Conservation (phyloP, 83 land plant species). For the Thuja plicata region DNA sequence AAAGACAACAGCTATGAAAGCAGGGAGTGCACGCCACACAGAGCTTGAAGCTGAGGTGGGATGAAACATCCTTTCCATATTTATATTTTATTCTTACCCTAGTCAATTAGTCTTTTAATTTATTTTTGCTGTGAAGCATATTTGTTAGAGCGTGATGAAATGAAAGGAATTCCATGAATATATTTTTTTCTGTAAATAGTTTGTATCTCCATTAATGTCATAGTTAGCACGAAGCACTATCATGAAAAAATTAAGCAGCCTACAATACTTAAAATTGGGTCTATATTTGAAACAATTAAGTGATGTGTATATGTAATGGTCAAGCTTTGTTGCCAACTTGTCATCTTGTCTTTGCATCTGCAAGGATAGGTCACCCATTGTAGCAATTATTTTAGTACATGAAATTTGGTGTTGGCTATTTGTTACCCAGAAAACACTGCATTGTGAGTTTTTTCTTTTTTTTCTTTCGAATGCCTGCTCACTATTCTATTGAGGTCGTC, state of each 20-base stretch:
- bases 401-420: too few species aligned
- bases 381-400: not conserved
- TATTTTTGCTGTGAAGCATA: not conserved
- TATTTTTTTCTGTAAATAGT: not conserved
- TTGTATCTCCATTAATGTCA: not conserved
- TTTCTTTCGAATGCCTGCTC: too few species aligned
- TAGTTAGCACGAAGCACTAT: not conserved
- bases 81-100: not conserved
- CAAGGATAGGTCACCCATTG: not conserved
- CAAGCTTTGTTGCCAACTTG: not conserved
- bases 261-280: not conserved
- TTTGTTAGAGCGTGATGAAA: not conserved
- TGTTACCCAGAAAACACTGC: too few species aligned
- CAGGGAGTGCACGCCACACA: constrained; percentile 73
- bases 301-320: not conserved
- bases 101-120: not conserved
- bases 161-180: not conserved
- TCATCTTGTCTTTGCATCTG: not conserved
- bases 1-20: constrained; percentile 77
- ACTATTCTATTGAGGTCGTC: too few species aligned
- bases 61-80: not conserved
- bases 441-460: too few species aligned
- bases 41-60: constrained; percentile 82
- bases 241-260: not conserved
- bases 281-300: not conserved